Evolutionary conservation across 306 rosid species (phyloP), one percentile per base, ranked within the genome.

Genomic region (Castanea mollissima): DNA sequence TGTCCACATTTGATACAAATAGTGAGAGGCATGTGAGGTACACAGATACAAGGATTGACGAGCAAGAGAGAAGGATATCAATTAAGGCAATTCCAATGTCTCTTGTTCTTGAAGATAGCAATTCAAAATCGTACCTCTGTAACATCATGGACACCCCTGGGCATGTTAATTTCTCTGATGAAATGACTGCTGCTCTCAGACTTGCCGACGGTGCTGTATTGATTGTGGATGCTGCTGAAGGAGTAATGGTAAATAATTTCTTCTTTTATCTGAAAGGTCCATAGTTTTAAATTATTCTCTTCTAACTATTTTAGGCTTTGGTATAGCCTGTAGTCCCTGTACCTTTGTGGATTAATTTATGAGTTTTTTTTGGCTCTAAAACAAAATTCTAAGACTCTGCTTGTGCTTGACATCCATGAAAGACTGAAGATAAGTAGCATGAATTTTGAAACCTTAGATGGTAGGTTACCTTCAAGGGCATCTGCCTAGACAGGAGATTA

Each of bases 161-260:
- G 25, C 99, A 95, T 88, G 95, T 92, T 59, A 95, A 95, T 60
- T 95, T 95, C 85, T 95, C 99, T 20, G 99, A 93, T 74, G 99
- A 95, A 82, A 93, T 95, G 98, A 93, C 99, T 56, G 99, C 98
- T 1, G 95, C 99, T 4, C 87, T 95, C 67, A 89, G 99, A 81
- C 99, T 95, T 38, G 96, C 98, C 0, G 99, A 95, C 51, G 98
- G 99, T 15, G 98, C 93, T 2, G 98, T 95, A 19, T 82, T 95
- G 87, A 83, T 95, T 44, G 99, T 95, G 23, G 99, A 95, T 82
- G 99, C 99, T 32, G 99, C 93, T 9, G 99, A 95, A 86, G 99
- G 99, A 74, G 97, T 95, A 49, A 93, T 95, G 99, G 99, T 93
- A 62, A 82, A 74, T 29, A 19, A 21, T 21, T 62, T 60, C n/a